A percentile compares a stretch with the other conserved stretches of the same genome.
Conservation (phyloP, 1,284 basidiomycete genomes). For the Cystobasidium sp. region DNA sequence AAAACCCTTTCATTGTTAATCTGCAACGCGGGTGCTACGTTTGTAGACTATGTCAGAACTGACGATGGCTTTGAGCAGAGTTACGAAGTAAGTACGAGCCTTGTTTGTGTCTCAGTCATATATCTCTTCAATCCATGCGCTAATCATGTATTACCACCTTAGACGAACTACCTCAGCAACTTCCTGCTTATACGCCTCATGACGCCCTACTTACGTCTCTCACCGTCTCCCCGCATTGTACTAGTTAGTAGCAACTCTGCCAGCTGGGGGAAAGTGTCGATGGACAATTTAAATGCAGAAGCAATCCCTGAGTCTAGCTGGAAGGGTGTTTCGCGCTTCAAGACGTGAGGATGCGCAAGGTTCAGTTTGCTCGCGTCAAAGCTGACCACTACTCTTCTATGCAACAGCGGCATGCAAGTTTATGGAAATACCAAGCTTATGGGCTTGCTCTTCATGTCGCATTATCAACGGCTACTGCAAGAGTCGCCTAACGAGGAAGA, state of each 20-base stretch:
- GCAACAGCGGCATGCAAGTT: slow-evolving; percentile 35
- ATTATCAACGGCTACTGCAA: slow-evolving; percentile 14
- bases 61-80: slow-evolving; percentile 20
- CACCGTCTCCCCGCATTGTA: slow-evolving; percentile 10
- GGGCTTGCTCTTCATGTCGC: slow-evolving; percentile 27
- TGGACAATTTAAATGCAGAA: slow-evolving; percentile 36
- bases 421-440: slow-evolving; percentile 37
- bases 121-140: not conserved
- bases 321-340: slow-evolving; percentile 21
- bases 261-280: slow-evolving; percentile 29
- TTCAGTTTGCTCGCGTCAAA: not conserved
- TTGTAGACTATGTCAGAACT: slow-evolving; percentile 22
- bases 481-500: slow-evolving; percentile 23
- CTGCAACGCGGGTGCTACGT: slow-evolving; percentile 26
- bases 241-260: slow-evolving; percentile 23
- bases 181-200: slow-evolving; percentile 24
- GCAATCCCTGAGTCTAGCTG: slow-evolving; percentile 19
- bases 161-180: slow-evolving; percentile 32
- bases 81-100: slow-evolving; percentile 13
- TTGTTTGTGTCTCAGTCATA: no score
- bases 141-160: not conserved
- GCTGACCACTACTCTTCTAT: not conserved
- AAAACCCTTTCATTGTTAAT: slow-evolving; percentile 17
- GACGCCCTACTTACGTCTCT: slow-evolving; percentile 11
- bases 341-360: slow-evolving; percentile 11